phyloP scores from a whole-genome alignment of 2,329 filamentous ascomycete genomes.

The Penicillium sp. region DNA sequence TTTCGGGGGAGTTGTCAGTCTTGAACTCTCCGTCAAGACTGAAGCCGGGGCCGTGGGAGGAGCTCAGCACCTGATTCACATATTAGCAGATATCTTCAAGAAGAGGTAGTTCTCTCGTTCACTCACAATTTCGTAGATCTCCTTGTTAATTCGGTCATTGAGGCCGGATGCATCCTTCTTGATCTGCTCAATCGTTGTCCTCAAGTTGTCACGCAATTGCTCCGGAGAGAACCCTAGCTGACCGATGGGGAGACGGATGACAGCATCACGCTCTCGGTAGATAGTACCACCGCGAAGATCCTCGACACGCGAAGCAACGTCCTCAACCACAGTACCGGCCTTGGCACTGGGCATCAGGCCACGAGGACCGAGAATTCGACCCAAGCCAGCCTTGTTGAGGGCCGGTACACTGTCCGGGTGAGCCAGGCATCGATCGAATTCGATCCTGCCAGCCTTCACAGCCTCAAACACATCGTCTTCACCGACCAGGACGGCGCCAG shows the following conservation, averaged over 20 bases:
- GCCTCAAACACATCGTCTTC: conserved; percentile 83
- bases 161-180: conserved; percentile 75
- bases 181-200: conserved; percentile 72
- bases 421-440: conserved; percentile 89
- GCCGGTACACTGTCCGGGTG: conserved; percentile 77
- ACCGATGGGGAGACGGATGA: conserved; percentile 86
- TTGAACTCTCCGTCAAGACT: conserved; percentile 80
- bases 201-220: conserved; percentile 83
- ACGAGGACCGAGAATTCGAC: conserved; percentile 80
- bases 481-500: conserved; percentile 82
- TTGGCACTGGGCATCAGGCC: conserved; percentile 92
- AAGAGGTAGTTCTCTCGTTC: neutral
- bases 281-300: conserved; percentile 83
- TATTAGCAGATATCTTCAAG: conserved; percentile 3
- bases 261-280: conserved; percentile 84
- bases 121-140: conserved; percentile 71
- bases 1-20: conserved; percentile 62
- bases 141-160: conserved; percentile 69
- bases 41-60: conserved; percentile 84
- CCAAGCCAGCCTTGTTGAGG: conserved; percentile 79
- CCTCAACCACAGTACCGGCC: conserved; percentile 83
- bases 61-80: conserved; percentile 69
- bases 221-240: conserved; percentile 88
- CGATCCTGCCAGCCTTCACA: conserved; percentile 74
- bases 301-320: conserved; percentile 73